Percentiles rank a stretch among this genome's conserved stretches.
Evolutionary conservation across 352 stramenopile genomes (phyloP).

Genomic region (Phytophthora tubulina): DNA sequence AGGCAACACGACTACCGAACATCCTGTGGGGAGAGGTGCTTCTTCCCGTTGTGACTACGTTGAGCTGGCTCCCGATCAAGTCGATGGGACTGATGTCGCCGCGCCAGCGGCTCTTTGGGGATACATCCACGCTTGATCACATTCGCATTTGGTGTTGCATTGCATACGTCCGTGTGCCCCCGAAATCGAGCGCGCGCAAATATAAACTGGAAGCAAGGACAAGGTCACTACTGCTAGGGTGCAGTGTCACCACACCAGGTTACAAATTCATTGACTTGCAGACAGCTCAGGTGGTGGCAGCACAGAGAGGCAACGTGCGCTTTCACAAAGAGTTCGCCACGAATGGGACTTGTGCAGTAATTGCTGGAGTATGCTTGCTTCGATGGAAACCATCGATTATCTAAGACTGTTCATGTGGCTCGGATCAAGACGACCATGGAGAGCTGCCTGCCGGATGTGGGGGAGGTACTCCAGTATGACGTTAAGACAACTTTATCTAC

Average conservation of each 20-base stretch:
- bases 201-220: constrained; percentile 10
- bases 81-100: constrained; percentile 4
- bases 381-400: constrained; percentile 4
- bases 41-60: constrained; percentile 3
- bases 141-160: constrained; percentile 16
- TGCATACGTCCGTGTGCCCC: constrained; percentile 7
- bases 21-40: constrained; percentile 13
- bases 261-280: constrained; percentile 16
- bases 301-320: constrained; percentile 1
- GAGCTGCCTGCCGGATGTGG: constrained; percentile 3
- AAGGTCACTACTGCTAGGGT: constrained; percentile 10
- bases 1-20: not conserved
- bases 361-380: constrained; percentile 10
- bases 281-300: constrained; percentile 4
- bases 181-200: constrained; percentile 4
- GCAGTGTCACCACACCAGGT: constrained; percentile 1
- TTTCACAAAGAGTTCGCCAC: constrained; percentile 18
- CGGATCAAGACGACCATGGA: constrained; percentile 17
- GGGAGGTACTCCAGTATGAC: constrained; percentile 12
- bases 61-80: constrained; percentile 7
- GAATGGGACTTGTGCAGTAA: constrained; percentile 1
- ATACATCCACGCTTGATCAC: not conserved
- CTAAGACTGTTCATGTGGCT: not conserved
- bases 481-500: constrained; percentile 21
- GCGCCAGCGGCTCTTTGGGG: not conserved